phyloP scores from a whole-genome alignment of 1,284 basidiomycete species.

The Neolentinus lepideus region DNA sequence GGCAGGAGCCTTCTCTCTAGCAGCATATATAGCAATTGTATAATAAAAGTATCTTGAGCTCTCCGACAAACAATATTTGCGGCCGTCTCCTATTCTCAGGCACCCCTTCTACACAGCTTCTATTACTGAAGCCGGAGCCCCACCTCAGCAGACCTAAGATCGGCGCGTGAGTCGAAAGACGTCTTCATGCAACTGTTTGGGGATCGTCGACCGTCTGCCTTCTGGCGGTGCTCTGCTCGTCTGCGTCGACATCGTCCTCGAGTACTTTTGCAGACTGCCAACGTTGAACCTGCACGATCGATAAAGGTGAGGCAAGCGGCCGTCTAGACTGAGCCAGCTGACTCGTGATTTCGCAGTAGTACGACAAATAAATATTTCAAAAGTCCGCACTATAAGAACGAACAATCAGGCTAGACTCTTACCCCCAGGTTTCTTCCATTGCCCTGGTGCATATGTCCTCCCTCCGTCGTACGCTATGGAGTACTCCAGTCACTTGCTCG shows the following conservation, averaged over 20 bases:
- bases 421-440: neutral
- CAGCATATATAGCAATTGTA: neutral
- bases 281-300: neutral
- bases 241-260: neutral
- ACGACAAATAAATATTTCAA: neutral
- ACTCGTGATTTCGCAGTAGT: neutral
- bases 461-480: neutral
- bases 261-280: neutral
- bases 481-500: neutral
- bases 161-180: neutral
- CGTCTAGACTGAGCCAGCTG: neutral
- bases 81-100: neutral
- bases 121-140: neutral
- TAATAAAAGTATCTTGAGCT: neutral
- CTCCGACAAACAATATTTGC: neutral
- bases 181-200: neutral
- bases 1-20: conserved; percentile 6
- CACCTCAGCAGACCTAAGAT: neutral
- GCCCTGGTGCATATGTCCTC: neutral
- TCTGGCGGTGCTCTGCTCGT: neutral
- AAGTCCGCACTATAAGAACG: neutral
- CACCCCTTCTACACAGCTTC: neutral
- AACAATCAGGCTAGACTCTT: neutral
- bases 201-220: neutral
- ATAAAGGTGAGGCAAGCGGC: neutral